Percentiles rank a stretch among this genome's conserved stretches.
Evolutionary conservation across 2,329 filamentous ascomycete species (phyloP).

Genomic region (Aspergillus fructus): DNA sequence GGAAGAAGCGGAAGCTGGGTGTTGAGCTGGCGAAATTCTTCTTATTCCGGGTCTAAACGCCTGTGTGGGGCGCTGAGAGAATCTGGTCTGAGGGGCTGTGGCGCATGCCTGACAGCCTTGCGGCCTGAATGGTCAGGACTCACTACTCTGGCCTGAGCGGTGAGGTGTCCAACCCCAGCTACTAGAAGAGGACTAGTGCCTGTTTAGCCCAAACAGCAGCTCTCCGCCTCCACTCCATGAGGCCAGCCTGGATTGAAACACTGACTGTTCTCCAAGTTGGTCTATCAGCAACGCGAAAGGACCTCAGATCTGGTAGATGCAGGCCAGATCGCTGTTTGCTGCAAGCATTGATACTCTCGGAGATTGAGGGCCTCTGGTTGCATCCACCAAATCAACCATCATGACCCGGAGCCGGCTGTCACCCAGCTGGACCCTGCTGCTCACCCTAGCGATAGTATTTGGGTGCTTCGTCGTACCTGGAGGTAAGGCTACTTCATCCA

Average conservation of each 20-base stretch:
- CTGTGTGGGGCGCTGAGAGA: slow-evolving; percentile 24
- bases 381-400: slow-evolving; percentile 19
- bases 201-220: slow-evolving; percentile 24
- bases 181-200: slow-evolving; percentile 14
- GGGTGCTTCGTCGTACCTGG: slow-evolving; percentile 63
- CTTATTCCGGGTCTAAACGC: slow-evolving; percentile 8
- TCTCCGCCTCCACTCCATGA: slow-evolving; percentile 25
- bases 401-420: slow-evolving; percentile 55
- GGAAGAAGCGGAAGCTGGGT: slow-evolving; percentile 21
- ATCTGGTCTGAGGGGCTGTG: slow-evolving; percentile 8
- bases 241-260: slow-evolving; percentile 33
- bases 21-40: slow-evolving; percentile 27
- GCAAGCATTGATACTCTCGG: slow-evolving; percentile 22
- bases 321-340: slow-evolving; percentile 26
- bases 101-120: slow-evolving; percentile 14
- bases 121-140: slow-evolving; percentile 21
- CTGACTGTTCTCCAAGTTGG: not conserved
- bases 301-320: slow-evolving; percentile 29
- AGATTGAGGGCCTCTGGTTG: slow-evolving; percentile 37
- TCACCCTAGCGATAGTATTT: slow-evolving; percentile 60
- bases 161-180: slow-evolving; percentile 25
- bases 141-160: not conserved
- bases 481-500: slow-evolving; percentile 50
- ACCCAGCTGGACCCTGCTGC: slow-evolving; percentile 65
- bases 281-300: not conserved